Base-by-base conservation (phyloP, 2,329 filamentous ascomycete genomes). In the Parafenestella ontariensis region DNA sequence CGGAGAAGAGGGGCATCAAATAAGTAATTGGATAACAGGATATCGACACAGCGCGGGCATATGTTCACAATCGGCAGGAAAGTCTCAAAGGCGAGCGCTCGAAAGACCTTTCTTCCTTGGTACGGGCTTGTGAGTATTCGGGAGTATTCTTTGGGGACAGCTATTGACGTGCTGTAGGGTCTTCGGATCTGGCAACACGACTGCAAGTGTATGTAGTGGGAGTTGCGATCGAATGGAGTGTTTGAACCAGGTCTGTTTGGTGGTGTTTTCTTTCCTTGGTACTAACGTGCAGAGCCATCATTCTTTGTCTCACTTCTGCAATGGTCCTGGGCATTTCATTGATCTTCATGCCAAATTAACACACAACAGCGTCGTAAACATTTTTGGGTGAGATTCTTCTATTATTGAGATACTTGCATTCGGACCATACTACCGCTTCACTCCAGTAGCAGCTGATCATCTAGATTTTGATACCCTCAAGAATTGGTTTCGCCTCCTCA, bases 1-100 rank as follows among this genome's bases (percentile, higher is more conserved):
- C 89, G 70, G 94, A 96, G 83, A 96, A 95, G 80, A 83, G 92
- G 59, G 93, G 93, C 1, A 81, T 97, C 55, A 74, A 73, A 24
- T 49, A 31, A 17, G 24, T 34, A 3, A n/a, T 34, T 8, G 13
- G 13, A 13, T 15, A 4, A 17, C 31, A 34, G 6, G 31, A n/a
- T 15, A n/a, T 13, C 8, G 13, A 17, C 6, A 5, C 4, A n/a
- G 13, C 31, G 4, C 28, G 31, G 17, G 8, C 15, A 17, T 15
- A 17, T 15, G 17, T 34, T 34, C 31, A 34, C 31, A 34, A 17
- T 34, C 15, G 15, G 8, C 13, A 34, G 31, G 31, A 34, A n/a
- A 34, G 13, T 34, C 11, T 17, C 13, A 5, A 17, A n/a, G 31
- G 15, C 31, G 6, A 34, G 31, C 13, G 20, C 20, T 23, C 15